phyloP scores from a whole-genome alignment of 2,329 filamentous ascomycete genomes.

The Aspergillus ustus region DNA sequence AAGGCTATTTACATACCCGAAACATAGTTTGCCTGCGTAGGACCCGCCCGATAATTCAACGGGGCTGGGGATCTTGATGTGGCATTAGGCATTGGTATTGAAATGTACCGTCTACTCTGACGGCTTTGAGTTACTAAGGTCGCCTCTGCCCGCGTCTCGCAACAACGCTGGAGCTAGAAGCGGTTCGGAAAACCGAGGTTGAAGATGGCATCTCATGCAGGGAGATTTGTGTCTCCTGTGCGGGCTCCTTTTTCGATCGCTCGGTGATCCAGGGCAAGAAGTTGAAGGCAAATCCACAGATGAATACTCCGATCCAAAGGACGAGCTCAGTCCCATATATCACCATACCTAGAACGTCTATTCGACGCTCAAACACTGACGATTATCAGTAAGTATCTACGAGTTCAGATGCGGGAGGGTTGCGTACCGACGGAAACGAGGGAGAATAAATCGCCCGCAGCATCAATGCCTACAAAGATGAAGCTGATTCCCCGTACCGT shows the following conservation, averaged over 20 bases:
- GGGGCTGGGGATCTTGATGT: too few relatives aligned
- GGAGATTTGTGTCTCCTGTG: conserved; percentile 23
- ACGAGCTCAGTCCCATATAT: conserved; percentile 70
- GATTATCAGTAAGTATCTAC: conserved; percentile 31
- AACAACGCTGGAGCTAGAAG: conserved; percentile 40
- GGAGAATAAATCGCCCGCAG: conserved; percentile 69
- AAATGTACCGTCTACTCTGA: not conserved
- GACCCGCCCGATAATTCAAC: too few relatives aligned
- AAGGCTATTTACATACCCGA: too few relatives aligned
- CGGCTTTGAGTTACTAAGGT: not conserved
- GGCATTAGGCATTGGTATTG: too few relatives aligned
- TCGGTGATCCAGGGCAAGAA: conserved; percentile 61
- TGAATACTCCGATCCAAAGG: conserved; percentile 70
- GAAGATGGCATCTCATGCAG: conserved; percentile 61
- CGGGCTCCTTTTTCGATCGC: conserved; percentile 14
- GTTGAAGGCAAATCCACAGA: conserved; percentile 68
- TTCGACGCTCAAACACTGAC: conserved; percentile 28
- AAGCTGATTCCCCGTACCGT: conserved; percentile 74
- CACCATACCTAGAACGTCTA: conserved; percentile 65
- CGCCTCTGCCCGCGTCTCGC: not conserved
- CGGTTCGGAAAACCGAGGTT: conserved; percentile 67
- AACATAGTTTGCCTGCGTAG: too few relatives aligned
- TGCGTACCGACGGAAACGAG: conserved; percentile 61
- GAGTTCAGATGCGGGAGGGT: not conserved
- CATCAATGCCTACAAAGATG: conserved; percentile 72